Percentiles rank a stretch among this genome's conserved stretches.
Conservation (phyloP, 331 rosid species). For the Telfairia occidentalis region DNA sequence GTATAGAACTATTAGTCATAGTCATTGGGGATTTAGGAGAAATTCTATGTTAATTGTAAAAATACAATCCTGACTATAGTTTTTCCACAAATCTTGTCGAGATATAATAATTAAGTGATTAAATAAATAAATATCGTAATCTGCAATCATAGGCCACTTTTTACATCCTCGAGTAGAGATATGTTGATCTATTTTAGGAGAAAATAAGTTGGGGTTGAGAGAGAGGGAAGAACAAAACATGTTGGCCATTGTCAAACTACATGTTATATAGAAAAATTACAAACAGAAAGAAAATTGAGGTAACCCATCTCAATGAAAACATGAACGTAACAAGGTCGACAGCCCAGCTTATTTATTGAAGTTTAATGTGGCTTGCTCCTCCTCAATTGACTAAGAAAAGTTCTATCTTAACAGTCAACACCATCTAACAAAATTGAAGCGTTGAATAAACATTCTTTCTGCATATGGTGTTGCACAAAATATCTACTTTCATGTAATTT, state of each 20-base stretch:
- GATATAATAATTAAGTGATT: background rate
- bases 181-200: background rate
- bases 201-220: background rate
- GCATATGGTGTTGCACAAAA: background rate
- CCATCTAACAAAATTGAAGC: background rate
- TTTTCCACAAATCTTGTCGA: background rate
- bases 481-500: background rate
- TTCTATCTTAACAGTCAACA: background rate
- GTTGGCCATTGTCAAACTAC: background rate
- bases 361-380: background rate
- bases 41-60: no score
- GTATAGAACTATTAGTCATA: background rate
- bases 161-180: background rate
- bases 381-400: background rate
- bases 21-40: background rate
- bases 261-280: background rate
- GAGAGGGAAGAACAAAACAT: background rate
- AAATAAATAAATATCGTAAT: background rate
- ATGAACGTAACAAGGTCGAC: background rate
- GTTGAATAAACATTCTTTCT: background rate
- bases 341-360: background rate
- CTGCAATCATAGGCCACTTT: background rate
- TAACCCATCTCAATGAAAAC: background rate
- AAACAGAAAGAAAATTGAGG: background rate
- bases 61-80: background rate